These are phyloP conservation scores for Cajanus cajan DNA, from an alignment of 306 rosid genomes.

Conservation along the genomic window DNA sequence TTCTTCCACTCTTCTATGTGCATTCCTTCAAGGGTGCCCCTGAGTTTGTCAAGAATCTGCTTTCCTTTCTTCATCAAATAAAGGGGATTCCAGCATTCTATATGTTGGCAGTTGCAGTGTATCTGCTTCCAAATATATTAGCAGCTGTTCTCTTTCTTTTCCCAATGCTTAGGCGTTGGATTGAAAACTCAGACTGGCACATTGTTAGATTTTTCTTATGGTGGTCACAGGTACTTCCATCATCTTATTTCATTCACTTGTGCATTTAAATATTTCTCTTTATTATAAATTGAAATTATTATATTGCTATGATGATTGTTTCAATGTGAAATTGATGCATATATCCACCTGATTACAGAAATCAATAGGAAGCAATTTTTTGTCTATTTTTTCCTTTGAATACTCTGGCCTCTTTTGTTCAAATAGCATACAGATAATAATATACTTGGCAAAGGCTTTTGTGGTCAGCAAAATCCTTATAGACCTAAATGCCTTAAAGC, in stretches of 20 bases:
- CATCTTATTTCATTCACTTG: conserved; percentile 15
- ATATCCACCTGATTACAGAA: conserved; percentile 14
- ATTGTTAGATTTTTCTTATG: conserved; percentile 81
- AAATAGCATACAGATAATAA: neutral
- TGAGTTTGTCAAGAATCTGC: conserved; percentile 29
- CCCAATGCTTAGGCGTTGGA: conserved; percentile 98
- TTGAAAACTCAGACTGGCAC: conserved; percentile 98
- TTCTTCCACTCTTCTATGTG: conserved; percentile 72
- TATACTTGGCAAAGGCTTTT: neutral
- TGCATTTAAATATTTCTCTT: conserved; percentile 17
- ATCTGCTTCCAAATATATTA: conserved; percentile 81
- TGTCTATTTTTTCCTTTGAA: conserved; percentile 6
- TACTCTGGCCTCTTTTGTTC: conserved; percentile 8
- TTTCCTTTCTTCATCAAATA: conserved; percentile 50
- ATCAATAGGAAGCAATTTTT: neutral
- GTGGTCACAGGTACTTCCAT: conserved; percentile 91
- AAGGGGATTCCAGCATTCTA: conserved; percentile 75
- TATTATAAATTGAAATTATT: neutral
- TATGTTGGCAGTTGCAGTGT: conserved; percentile 69
- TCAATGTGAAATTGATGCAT: conserved; percentile 16
- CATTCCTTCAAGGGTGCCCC: conserved; percentile 53
- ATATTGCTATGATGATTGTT: conserved; percentile 5
- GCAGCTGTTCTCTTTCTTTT: conserved; percentile 71
- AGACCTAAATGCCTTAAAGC: neutral
- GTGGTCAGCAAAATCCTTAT: neutral